A percentile compares a stretch with the other conserved stretches of the same genome.
Conservation (phyloP, 148 eudicot genomes). For the Fagopyrum esculentum region DNA sequence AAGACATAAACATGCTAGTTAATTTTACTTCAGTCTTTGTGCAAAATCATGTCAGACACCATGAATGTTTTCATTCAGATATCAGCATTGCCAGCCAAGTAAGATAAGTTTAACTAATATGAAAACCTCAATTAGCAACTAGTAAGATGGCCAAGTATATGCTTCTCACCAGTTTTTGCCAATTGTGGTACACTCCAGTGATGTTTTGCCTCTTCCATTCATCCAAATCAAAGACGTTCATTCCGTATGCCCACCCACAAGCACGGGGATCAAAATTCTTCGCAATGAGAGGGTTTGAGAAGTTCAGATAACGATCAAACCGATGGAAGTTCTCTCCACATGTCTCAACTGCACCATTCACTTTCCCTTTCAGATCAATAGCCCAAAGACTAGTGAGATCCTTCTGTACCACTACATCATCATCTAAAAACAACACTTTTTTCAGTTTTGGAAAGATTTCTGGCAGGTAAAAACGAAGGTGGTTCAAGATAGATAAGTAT, state of each 20-base stretch:
- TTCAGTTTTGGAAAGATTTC: constrained; percentile 81
- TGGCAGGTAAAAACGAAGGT: constrained; percentile 91
- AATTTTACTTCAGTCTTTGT: not conserved
- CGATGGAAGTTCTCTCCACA: constrained; percentile 85
- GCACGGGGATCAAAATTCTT: constrained; percentile 74
- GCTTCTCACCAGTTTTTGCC: constrained; percentile 76
- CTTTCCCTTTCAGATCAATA: constrained; percentile 68
- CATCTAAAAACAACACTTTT: constrained; percentile 77
- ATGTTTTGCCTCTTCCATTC: constrained; percentile 88
- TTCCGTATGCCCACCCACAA: constrained; percentile 96
- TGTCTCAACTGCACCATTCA: constrained; percentile 81
- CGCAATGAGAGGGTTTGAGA: constrained; percentile 74
- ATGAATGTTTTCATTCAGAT: not conserved
- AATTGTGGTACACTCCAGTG: constrained; percentile 72
- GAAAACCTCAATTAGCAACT: not conserved
- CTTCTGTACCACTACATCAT: constrained; percentile 82
- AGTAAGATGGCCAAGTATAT: not conserved
- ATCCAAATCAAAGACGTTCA: constrained; percentile 78
- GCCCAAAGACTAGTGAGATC: constrained; percentile 80
- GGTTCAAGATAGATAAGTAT: constrained; percentile 78
- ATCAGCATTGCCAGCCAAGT: constrained; percentile 1
- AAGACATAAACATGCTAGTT: not conserved
- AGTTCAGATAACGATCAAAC: constrained; percentile 79
- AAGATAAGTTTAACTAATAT: not conserved
- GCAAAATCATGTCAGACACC: not conserved